Conservation (phyloP, 306 rosid species). For the Sicyos edulis region DNA sequence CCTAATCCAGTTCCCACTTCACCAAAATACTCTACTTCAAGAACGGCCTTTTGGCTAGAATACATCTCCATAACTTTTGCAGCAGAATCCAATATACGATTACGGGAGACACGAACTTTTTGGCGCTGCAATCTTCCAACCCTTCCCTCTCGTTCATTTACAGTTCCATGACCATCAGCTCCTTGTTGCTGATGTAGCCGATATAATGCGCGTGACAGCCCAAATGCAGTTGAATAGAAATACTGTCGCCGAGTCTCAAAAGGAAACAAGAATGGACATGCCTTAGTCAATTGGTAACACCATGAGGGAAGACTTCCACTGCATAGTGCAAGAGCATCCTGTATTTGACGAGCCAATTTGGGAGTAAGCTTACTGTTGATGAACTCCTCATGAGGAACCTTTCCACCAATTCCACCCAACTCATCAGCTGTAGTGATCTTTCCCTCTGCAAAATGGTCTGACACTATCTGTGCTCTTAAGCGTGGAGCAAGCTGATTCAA, state of each 20-base stretch:
- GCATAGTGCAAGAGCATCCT: conserved; percentile 98
- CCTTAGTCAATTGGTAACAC: conserved; percentile 98
- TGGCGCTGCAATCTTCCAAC: conserved; percentile 98
- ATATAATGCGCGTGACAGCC: conserved; percentile 86
- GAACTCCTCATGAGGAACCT: conserved; percentile 72
- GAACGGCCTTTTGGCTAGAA: conserved; percentile 96
- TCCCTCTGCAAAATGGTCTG: conserved; percentile 73
- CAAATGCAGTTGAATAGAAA: conserved; percentile 96
- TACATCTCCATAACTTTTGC: conserved; percentile 99
- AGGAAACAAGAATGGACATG: conserved; percentile 96
- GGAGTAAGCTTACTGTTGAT: conserved; percentile 95
- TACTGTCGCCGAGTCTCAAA: conserved; percentile 92
- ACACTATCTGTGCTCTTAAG: conserved; percentile 60
- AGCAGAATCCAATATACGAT: conserved; percentile 95
- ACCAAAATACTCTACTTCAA: conserved; percentile 99
- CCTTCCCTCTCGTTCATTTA: conserved; percentile 86
- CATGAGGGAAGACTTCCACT: conserved; percentile 98
- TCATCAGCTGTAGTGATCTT: conserved; percentile 50
- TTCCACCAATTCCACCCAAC: conserved; percentile 44
- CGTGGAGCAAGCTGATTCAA: conserved; percentile 94
- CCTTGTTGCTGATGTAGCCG: conserved; percentile 99
- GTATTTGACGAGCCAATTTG: conserved; percentile 90
- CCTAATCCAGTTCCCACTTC: conserved; percentile 99
- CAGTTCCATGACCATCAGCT: conserved; percentile 88
- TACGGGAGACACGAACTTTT: conserved; percentile 93